phyloP scores from a whole-genome alignment of 73 alveolate genomes.

The Tetrahymena thermophila region DNA sequence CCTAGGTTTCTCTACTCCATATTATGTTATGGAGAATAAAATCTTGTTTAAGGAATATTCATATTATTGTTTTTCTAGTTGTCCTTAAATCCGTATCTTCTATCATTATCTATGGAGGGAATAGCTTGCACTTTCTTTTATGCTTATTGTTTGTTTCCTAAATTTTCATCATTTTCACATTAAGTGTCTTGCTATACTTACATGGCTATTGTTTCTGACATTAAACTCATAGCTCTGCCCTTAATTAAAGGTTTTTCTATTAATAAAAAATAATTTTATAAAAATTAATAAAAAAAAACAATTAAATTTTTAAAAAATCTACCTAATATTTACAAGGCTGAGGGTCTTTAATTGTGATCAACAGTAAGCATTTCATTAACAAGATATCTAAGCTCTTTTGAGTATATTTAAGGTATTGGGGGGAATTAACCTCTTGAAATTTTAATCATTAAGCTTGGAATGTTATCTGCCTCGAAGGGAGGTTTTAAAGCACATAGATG shows the following conservation, averaged over 20 bases:
- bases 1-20: not conserved
- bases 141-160: not conserved
- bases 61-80: not conserved
- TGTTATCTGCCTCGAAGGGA: constrained; percentile 78
- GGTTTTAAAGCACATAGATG: constrained; percentile 79
- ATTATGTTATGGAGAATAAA: not conserved
- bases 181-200: not conserved
- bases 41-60: not conserved
- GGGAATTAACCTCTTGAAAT: constrained; percentile 67
- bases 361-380: not conserved
- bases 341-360: not conserved
- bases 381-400: constrained; percentile 49
- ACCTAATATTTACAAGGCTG: not conserved
- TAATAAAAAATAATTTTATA: not conserved
- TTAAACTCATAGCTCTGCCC: not conserved
- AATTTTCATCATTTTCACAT: not conserved
- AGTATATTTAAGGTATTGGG: constrained; percentile 57
- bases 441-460: constrained; percentile 66
- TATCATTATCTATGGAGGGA: not conserved
- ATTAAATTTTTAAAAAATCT: not conserved
- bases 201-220: not conserved
- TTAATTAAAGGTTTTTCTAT: not conserved
- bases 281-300: not conserved
- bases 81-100: not conserved
- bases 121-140: not conserved